Base-by-base conservation (phyloP, 306 rosid species). In the Vigna angularis region DNA sequence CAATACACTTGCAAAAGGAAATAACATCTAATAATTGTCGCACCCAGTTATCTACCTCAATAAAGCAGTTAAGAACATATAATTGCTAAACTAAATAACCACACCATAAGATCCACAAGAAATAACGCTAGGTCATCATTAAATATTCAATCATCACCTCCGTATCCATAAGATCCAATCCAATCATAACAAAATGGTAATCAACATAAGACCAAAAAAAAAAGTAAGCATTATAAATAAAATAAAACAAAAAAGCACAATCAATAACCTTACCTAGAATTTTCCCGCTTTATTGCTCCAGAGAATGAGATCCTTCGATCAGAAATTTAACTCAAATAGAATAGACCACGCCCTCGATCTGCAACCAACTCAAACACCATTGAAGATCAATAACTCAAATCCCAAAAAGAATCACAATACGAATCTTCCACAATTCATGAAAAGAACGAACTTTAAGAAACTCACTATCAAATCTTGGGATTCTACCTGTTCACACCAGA, bases 291-390 rank as follows among this genome's bases (percentile, higher is more conserved):
- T n/a, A 13, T 74, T 44, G 48, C 20, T 42, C 17, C 34, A 9
- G 30, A 81, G 24, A 53, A 53, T 18, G 59, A 53, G 56, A 74
- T 24, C 74, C 75, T 61, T 51, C 64, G 71, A 80, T 66, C 75
- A n/a, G 3, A 75, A 72, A 70, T 70, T 79, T 82, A 79, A 75
- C 79, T 75, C 82, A 75, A 84, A 79, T 70, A 75, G 7, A 79
- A 74, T 47, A 13, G 8, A 65, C 22, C 67, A 84, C 70, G n/a
- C 13, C 32, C 22, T 69, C 70, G 75, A 83, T 79, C 87, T 79
- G 84, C 68, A 74, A 55, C 84, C 22, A 66, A 64, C 4, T 44
- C 70, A 73, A 55, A 50, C 68, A 58, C 53, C 16, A 68, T 63
- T 40, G 22, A 73, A 73, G 36, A 72, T 42, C 64, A 4, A 69